Evolutionary conservation across 805 yeast genomes (phyloP).

Genomic region (Wickerhamomyces queroliae): DNA sequence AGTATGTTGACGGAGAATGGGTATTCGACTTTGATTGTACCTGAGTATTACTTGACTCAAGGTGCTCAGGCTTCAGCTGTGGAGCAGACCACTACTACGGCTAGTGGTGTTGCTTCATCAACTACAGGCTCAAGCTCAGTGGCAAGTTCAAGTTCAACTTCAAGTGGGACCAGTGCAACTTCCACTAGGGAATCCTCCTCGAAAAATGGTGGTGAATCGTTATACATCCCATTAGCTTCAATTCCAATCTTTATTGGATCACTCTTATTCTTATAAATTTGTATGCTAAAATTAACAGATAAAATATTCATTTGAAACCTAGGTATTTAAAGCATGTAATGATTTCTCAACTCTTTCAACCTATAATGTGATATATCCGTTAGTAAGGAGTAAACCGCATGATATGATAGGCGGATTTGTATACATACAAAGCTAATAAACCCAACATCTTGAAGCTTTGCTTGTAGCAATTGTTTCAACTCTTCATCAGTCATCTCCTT

Average conservation of each 20-base stretch:
- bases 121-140: neutral
- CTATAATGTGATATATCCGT: neutral
- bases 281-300: neutral
- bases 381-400: neutral
- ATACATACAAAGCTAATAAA: slow-evolving; percentile 18
- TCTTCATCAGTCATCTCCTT: slow-evolving; percentile 13
- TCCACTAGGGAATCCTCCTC: neutral
- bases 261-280: slow-evolving; percentile 5
- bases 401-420: neutral
- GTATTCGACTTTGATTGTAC: slow-evolving; percentile 15
- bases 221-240: slow-evolving; percentile 9
- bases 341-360: slow-evolving; percentile 15
- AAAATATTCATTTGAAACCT: neutral
- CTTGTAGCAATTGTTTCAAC: slow-evolving; percentile 10
- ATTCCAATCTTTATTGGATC: slow-evolving; percentile 8
- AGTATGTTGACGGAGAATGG: slow-evolving; percentile 11
- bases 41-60: slow-evolving; percentile 16
- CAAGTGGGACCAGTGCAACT: slow-evolving; percentile 4
- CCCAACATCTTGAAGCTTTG: slow-evolving; percentile 17
- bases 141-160: neutral
- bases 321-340: slow-evolving; percentile 10
- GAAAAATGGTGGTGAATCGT: neutral
- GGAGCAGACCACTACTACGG: neutral
- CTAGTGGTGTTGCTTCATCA: slow-evolving; percentile 1
- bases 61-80: slow-evolving; percentile 1